Base-by-base conservation (phyloP, 2,329 filamentous ascomycete genomes). In the Ceratocystis papillata region DNA sequence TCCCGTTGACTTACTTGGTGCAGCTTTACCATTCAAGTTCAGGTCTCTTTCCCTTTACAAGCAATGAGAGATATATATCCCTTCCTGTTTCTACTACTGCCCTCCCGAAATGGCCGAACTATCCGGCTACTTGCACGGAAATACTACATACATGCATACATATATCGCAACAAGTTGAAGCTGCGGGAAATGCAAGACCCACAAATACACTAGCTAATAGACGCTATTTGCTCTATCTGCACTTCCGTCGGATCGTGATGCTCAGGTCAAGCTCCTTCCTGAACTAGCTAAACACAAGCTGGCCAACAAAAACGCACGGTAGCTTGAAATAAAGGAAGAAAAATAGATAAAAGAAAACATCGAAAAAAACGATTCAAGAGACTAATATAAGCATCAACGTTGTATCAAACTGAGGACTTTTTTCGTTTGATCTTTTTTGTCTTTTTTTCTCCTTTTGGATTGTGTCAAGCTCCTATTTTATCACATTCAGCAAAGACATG, bases 401-500 rank as follows among this genome's bases (percentile, higher is more conserved):
- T 50, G 46, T 50, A 50, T 50, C 20, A 50, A 20, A 22, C n/a
- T 4, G 22, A 5, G 10, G 17, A 41, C 37, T 41, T 50, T n/a
- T 50, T 28, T n/a, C 46, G 46, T 50, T 50, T 50, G 46, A 50
- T 20, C 22, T 17, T 50, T 50, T 22, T 50, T 50, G n/a, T 8
- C 10, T 3, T 22, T 50, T 50, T 50, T 50, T 50, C 46, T 50
- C 53, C 10, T 30, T 30, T 57, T 57, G 53, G 53, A 28, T 57
- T 30, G 53, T 57, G 53, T 57, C 22, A 57, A 57, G 25, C 22
- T 22, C 37, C 37, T 41, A 41, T 41, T 41, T 41, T 41, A 12
- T 41, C 37, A 41, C 7, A 50, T 50, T 50, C 22, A 57, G 22
- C 53, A 57, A 30, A 57, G 53, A 57, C 53, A 50, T 50, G n/a